These are phyloP conservation scores for Paramecium tetraurelia DNA, from an alignment of 73 alveolate genomes.

Conservation along the genomic window DNA sequence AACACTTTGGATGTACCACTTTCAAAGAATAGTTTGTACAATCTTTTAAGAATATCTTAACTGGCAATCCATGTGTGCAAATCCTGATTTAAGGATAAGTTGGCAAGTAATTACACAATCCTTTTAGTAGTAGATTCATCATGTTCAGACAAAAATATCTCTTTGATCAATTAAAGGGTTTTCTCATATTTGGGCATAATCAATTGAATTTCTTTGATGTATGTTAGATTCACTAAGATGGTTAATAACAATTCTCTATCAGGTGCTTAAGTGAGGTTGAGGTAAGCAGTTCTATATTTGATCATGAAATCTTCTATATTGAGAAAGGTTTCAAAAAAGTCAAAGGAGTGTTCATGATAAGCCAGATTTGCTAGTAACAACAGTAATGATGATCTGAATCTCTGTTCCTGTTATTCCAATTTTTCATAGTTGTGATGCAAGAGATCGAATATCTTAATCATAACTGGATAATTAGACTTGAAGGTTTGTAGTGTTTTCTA, in stretches of 20 bases:
- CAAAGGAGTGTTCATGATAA: constrained; percentile 55
- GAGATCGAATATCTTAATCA: constrained; percentile 54
- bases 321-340: constrained; percentile 51
- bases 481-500: not conserved
- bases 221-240: constrained; percentile 41
- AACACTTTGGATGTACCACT: not conserved
- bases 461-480: constrained; percentile 39
- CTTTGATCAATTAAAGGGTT: constrained; percentile 49
- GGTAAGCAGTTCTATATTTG: constrained; percentile 45
- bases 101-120: constrained; percentile 21
- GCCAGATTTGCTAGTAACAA: constrained; percentile 39
- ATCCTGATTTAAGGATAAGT: constrained; percentile 51
- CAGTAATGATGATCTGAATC: constrained; percentile 53
- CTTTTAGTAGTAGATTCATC: constrained; percentile 43
- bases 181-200: constrained; percentile 55
- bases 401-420: constrained; percentile 14
- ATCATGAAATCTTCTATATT: constrained; percentile 59
- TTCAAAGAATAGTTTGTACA: constrained; percentile 42
- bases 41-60: constrained; percentile 49
- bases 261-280: not conserved
- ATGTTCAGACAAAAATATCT: constrained; percentile 35
- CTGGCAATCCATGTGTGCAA: constrained; percentile 55
- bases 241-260: constrained; percentile 51
- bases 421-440: constrained; percentile 32
- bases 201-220: constrained; percentile 50